Base-by-base conservation (phyloP, 2,329 filamentous ascomycete species). In the Cucurbitaria berberidis region DNA sequence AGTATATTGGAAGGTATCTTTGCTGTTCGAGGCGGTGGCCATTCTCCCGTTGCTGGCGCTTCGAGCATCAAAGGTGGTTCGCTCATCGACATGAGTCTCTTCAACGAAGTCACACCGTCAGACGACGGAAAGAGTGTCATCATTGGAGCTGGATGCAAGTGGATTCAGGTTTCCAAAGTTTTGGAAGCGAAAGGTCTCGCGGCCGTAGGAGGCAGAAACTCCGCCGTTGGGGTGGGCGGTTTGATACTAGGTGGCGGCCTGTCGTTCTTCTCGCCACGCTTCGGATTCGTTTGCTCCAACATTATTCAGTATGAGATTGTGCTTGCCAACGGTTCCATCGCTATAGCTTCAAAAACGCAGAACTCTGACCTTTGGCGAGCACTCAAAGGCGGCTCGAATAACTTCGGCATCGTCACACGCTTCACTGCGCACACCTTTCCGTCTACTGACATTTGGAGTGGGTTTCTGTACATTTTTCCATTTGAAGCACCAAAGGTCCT, bases 11-110 rank as follows among this genome's bases (percentile, higher is more conserved):
- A 62, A 8, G 53, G 52, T 1, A 16, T 62, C 1, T 67, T 67
- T 35, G 85, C 84, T 18, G 76, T 86, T 66, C 77, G 81, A 63
- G 75, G 78, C 18, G 82, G 81, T 13, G 78, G 77, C 0, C 78
- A 80, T 27, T 57, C 60, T n/a, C 57, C 55, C 10, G 48, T 61
- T 27, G 46, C 48, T 13, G 57, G 59, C n/a, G 57, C 61, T 2
- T 62, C 66, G 10, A 70, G 62, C 36, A 63, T 68, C 19, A 40
- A 51, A 3, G 55, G 55, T 26, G 66, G 63, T 7, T 56, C 60
- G 2, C 39, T 66, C 2, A 55, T 67, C 16, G 58, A 67, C 38
- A 41, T 66, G 29, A 50, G 51, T 5, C 56, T 52, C 7, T 58
- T 71, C 9, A 45, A 60, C 8, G 30, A 61, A 15, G 45, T 67